These are phyloP conservation scores for Nakazawaea holstii DNA, from an alignment of 805 yeast genomes.

Conservation along the genomic window DNA sequence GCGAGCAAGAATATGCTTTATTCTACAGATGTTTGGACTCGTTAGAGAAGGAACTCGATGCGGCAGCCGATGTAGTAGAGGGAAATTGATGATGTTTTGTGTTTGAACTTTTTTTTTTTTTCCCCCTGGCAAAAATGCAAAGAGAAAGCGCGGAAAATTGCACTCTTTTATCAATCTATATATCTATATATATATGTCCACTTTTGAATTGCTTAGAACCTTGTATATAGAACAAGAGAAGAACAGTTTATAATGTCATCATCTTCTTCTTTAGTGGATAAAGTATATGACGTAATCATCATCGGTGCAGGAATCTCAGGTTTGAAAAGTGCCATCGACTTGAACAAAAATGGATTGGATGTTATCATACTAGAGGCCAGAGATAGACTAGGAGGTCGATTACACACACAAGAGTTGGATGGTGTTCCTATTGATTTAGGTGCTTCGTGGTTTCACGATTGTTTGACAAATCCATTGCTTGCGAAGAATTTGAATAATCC, in stretches of 20 bases:
- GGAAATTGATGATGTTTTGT: background rate
- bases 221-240: too few relatives aligned
- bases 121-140: too few relatives aligned
- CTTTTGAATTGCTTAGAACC: background rate
- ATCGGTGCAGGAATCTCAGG: constrained; percentile 73
- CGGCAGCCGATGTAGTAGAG: background rate
- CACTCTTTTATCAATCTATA: too few relatives aligned
- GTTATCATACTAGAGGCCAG: constrained; percentile 54
- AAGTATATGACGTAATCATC: constrained; percentile 33
- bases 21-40: constrained; percentile 66
- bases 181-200: too few relatives aligned
- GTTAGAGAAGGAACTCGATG: constrained; percentile 39
- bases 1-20: constrained; percentile 54
- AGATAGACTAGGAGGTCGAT: constrained; percentile 63
- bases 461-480: constrained; percentile 60
- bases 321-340: constrained; percentile 50
- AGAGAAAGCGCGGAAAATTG: too few relatives aligned
- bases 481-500: constrained; percentile 32
- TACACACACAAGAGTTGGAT: constrained; percentile 32
- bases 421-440: constrained; percentile 59
- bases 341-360: constrained; percentile 34
- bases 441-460: constrained; percentile 90
- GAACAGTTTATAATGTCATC: too few relatives aligned
- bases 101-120: too few relatives aligned
- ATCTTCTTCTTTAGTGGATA: too few relatives aligned